A percentile compares a stretch with the other conserved stretches of the same genome.
These are phyloP conservation scores for Handroanthus guayacan DNA, from an alignment of 257 asterid genomes.

Conservation along the genomic window DNA sequence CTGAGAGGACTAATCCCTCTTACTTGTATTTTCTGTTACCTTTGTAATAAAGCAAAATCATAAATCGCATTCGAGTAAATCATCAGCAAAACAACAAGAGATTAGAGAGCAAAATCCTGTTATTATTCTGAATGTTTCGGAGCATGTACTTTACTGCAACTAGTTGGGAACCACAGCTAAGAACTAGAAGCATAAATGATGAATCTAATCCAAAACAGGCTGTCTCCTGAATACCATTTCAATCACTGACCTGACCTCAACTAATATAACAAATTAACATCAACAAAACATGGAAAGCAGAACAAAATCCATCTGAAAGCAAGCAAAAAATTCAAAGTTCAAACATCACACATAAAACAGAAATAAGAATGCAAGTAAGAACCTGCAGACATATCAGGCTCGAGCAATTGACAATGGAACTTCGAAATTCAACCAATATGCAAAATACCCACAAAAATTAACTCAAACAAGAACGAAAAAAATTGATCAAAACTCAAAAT, in stretches of 20 bases:
- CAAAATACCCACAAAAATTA: background rate
- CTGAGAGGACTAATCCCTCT: background rate
- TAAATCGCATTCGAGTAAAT: background rate
- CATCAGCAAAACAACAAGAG: background rate
- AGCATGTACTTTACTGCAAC: background rate
- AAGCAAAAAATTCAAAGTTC: background rate
- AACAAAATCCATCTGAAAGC: background rate
- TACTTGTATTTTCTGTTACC: background rate
- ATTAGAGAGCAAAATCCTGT: background rate
- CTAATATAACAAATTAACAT: background rate
- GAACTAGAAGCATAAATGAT: background rate
- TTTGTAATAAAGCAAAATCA: slow-evolving; percentile 14
- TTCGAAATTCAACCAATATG: background rate
- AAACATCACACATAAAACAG: background rate
- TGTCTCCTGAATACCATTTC: background rate
- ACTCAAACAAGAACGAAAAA: background rate
- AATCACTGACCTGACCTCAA: background rate
- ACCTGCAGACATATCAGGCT: background rate
- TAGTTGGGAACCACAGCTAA: background rate
- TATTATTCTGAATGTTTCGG: background rate
- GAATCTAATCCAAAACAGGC: slow-evolving; percentile 12
- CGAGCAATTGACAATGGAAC: background rate
- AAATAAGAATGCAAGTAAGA: slow-evolving; percentile 16
- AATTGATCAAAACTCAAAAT: background rate
- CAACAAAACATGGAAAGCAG: background rate